Evolutionary conservation across 306 rosid genomes (phyloP), one percentile per base, ranked within the genome.

Genomic region (Hippophae tibetana): DNA sequence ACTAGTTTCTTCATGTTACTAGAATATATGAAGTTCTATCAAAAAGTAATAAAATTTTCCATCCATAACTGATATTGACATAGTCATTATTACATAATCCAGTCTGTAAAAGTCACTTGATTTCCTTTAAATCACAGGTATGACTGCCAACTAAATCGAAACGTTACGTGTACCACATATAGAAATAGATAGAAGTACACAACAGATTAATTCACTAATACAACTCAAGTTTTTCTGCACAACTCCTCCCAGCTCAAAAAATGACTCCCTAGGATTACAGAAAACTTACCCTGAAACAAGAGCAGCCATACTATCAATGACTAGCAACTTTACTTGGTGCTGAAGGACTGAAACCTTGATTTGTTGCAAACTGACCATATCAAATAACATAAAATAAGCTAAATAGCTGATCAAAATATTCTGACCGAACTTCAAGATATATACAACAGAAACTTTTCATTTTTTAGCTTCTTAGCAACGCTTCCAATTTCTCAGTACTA

Each of bases 221-320:
- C 38, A 31, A 31, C 38, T 31, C 38, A 31, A 31, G 3, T 31
- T 31, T 31, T 31, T 31, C 38, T 31, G 38, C 38, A 31, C 38
- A 31, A 4, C 38, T 31, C 38, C 38, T 4, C 2, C 61, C 25
- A 55, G 9, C 26, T 12, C 43, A 60, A 25, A 31, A 47, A 23
- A 47, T 14, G 18, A n/a, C 26, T 47, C 56, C 11, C 13, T 31
- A 5, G 40, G 7, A 66, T 47, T 57, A 46, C 54, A n/a, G 58
- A 55, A 44, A 61, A 67, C 82, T 75, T 72, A 87, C 97, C 90
- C 88, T 58, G 82, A 67, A 73, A 81, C 73, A 56, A 87, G 86
- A 64, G 97, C 86, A 75, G 95, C 85, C 90, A 90, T 84, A 77
- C 97, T 87, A 70, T 90, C 97, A 70, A 90, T 79, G 64, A 90